These are phyloP conservation scores for Zea luxurians DNA, from an alignment of 176 grass and related monocot genomes.

Conservation along the genomic window DNA sequence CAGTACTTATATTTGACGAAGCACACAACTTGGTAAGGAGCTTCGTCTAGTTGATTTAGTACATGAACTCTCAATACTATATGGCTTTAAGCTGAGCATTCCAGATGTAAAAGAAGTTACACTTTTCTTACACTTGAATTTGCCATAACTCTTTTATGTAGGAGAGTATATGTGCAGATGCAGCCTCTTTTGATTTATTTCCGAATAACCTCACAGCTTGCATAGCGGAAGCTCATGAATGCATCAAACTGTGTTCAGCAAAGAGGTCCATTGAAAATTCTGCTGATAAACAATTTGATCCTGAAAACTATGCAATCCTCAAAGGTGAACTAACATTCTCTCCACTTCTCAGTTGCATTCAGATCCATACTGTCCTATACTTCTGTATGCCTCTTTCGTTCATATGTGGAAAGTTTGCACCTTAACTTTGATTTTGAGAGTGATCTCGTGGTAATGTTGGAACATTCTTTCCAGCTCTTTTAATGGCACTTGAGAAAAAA, in stretches of 20 bases:
- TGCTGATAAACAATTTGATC: constrained; percentile 86
- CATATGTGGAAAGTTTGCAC: constrained; percentile 22
- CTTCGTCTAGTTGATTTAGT: constrained; percentile 24
- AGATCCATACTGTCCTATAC: background rate
- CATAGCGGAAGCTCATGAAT: constrained; percentile 86
- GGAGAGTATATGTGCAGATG: constrained; percentile 98
- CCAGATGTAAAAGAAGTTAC: background rate
- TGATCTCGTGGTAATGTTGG: constrained; percentile 26
- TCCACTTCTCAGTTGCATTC: background rate
- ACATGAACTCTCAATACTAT: background rate
- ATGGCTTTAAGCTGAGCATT: constrained; percentile 27
- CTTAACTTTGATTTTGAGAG: constrained; percentile 30
- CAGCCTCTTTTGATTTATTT: constrained; percentile 91
- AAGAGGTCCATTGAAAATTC: constrained; percentile 70
- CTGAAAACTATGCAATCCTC: constrained; percentile 98
- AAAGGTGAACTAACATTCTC: constrained; percentile 52
- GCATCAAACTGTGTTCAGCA: constrained; percentile 69
- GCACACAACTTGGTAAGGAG: constrained; percentile 81
- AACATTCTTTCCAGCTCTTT: constrained; percentile 62
- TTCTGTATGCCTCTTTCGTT: background rate
- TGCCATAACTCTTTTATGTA: constrained; percentile 45
- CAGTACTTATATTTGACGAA: constrained; percentile 94
- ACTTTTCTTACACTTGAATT: constrained; percentile 20
- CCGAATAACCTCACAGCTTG: constrained; percentile 70
- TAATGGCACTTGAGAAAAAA: constrained; percentile 86